Evolutionary conservation across 163 green algal genomes (phyloP), one percentile per base, ranked within the genome.

Genomic region (Chloroidium sp.): DNA sequence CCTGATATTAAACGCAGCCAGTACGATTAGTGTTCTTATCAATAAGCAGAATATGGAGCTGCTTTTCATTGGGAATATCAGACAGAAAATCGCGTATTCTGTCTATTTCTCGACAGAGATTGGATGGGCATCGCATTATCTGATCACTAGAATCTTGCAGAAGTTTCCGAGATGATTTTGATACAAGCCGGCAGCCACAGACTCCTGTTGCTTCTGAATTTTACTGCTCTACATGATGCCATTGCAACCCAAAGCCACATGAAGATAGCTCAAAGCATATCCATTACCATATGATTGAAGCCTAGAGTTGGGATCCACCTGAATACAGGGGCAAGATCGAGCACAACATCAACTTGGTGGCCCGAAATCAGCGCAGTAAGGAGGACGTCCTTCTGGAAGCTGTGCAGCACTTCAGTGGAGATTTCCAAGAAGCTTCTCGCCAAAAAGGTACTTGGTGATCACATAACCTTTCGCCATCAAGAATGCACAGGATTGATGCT

Each of bases 321-420:
- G 58, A 1, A 10, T 64, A 3, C 78, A 82, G 76, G 1, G 85
- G 87, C 74, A 62, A 80, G 61, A 91, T 92, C 58, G 87, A 94
- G 81, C 59, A 4, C 62, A 89, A 88, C 81, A 92, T 93, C 79
- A 80, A 36, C 3, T 78, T 79, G 0, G 85, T 93, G 62, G 87
- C 88, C 0, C 60, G 64, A 0, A 87, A 86, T 1, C 74, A 36
- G 3, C 81, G 85, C 8, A 85, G 68, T 72, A 89, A 90, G 75
- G 78, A 89, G 61, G 81, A 75, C n/a, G 87, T 94, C 78, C 87
- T 96, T 77, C 62, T 81, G 12, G 89, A 95, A 75, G 93, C 93
- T 13, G 89, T 97, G 3, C 61, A 84, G 2, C 82, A 88, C 59
- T 97, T 97, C 85, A 77, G 82, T 0, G 79, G 75, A 1, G 90